Base-by-base conservation (phyloP, 208 protist genomes). In the Acanthamoeba lenticulata region DNA sequence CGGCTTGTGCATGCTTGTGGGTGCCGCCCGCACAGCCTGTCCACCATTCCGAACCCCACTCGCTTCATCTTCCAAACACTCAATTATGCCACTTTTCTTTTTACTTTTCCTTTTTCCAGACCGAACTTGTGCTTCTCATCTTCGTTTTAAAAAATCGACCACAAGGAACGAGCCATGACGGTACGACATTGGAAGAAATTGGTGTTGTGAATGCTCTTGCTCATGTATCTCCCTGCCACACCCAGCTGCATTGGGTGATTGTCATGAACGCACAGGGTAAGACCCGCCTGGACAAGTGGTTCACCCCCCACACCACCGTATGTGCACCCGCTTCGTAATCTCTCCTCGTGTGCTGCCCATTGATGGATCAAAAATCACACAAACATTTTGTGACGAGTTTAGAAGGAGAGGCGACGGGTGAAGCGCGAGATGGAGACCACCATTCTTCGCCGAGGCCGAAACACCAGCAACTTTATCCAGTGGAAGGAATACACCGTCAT, bases 221-320 rank as follows among this genome's bases (percentile, higher is more conserved):
- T 81, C 69, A 42, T 21, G 6, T 81, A 29, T 36, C 2, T 49
- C 52, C 32, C 19, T 60, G 6, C 5, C 24, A 89, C 15, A 29
- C 1, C 3, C 49, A 93, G 99, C 99, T 99, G 69, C 97, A 99
- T 67, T 99, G 99, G 94, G 97, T 99, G 27, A 96, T 99, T 11
- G 95, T 99, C 3, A 99, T 99, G 96, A 99, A 99, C 95, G 96
- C 98, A 29, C 98, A 99, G 94, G 99, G 99, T 60, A 99, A 99
- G 94, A 99, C 99, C 17, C 98, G 99, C 44, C 96, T 99, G 3
- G 97, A 98, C 27, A 99, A 99, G 96, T 99, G 99, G 97, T 99
- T 99, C 95, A 94, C 93, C 29, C 97, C 98, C 5, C 98, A 99
- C 81, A 97, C 98, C 0, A 98, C 99, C 62, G 99, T 99, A 89